A percentile compares a stretch with the other conserved stretches of the same genome.
Evolutionary conservation across 345 rosid genomes (phyloP).

Genomic region (Lepidium africanum): DNA sequence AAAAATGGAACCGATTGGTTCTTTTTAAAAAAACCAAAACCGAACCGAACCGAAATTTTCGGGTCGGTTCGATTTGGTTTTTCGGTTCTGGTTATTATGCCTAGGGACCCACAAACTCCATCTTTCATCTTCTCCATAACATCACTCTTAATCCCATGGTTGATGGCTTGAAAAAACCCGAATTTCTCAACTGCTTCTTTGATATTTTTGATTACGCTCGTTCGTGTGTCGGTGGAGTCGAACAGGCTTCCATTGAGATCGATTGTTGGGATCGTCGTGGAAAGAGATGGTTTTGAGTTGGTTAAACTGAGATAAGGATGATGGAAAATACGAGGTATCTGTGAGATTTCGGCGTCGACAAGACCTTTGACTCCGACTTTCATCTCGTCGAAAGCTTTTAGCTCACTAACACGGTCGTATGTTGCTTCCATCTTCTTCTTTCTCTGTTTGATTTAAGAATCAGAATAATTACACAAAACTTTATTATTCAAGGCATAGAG

Average conservation of each 20-base stretch:
- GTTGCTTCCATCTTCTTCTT: constrained; percentile 10
- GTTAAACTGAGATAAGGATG: background rate
- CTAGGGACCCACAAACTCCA: background rate
- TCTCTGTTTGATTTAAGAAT: background rate
- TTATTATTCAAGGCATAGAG: too few relatives aligned
- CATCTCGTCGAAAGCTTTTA: constrained; percentile 28
- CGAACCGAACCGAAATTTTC: too few relatives aligned
- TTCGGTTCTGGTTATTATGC: too few relatives aligned
- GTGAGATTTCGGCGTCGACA: constrained; percentile 11
- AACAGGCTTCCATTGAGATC: constrained; percentile 18
- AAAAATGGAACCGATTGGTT: too few relatives aligned
- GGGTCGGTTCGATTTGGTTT: too few relatives aligned
- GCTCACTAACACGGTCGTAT: constrained; percentile 4
- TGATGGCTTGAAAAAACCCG: constrained; percentile 22
- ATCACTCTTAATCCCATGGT: constrained; percentile 13
- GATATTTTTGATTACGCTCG: background rate
- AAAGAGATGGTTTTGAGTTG: background rate
- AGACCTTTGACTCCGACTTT: constrained; percentile 31
- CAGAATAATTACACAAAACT: background rate
- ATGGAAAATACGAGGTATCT: constrained; percentile 30
- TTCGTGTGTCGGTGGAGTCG: background rate
- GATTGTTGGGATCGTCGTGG: constrained; percentile 15
- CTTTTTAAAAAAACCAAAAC: too few relatives aligned
- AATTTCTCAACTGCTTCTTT: constrained; percentile 14
- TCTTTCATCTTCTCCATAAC: constrained; percentile 18